Conservation (phyloP, 148 eudicot genomes). For the Heliosperma pusillum region DNA sequence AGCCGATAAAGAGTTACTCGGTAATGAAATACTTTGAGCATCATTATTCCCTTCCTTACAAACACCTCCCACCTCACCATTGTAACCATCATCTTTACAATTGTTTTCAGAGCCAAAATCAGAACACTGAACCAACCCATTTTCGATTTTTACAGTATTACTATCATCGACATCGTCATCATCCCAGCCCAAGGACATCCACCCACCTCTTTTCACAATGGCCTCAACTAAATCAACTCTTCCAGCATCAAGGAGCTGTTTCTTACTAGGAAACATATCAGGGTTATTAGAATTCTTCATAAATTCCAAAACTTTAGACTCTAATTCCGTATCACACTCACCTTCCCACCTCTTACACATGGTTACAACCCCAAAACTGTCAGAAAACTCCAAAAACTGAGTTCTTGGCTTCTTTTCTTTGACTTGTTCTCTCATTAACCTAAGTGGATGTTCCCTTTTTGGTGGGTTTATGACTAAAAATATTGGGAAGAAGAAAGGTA, state of each 20-base stretch:
- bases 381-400: constrained; percentile 33
- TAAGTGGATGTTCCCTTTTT: constrained; percentile 9
- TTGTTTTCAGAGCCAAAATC: constrained; percentile 14
- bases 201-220: constrained; percentile 60
- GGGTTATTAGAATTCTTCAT: constrained; percentile 73
- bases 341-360: constrained; percentile 42
- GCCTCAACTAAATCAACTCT: constrained; percentile 69
- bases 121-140: constrained; percentile 12
- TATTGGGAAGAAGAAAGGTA: constrained; percentile 18
- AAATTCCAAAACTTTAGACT: constrained; percentile 60
- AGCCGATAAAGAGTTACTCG: constrained; percentile 23
- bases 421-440: constrained; percentile 9
- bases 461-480: constrained; percentile 23
- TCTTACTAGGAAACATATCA: constrained; percentile 52
- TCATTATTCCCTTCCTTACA: constrained; percentile 20
- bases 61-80: constrained; percentile 24
- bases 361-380: constrained; percentile 23
- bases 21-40: constrained; percentile 19
- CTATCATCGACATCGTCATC: constrained; percentile 28
- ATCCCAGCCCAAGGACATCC: constrained; percentile 83
- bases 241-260: constrained; percentile 55
- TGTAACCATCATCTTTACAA: constrained; percentile 21
- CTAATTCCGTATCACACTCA: constrained; percentile 52
- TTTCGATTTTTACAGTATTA: constrained; percentile 15
- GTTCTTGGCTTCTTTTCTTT: constrained; percentile 18